Base-by-base conservation (phyloP, 306 rosid genomes). In the Lathyrus aphaca region DNA sequence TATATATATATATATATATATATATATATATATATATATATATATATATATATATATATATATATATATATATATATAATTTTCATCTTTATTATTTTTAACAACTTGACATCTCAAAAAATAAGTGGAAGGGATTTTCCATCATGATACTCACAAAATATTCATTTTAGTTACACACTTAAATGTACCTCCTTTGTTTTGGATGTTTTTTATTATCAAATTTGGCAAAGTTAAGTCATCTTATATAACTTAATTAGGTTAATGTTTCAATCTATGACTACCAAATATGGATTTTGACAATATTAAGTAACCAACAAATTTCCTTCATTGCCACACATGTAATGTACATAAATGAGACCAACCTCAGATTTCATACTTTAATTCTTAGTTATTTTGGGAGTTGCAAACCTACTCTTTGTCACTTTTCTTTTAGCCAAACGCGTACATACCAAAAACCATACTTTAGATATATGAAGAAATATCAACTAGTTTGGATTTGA, bases 381-480 rank as follows among this genome's bases (percentile, higher is more conserved):
- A 50, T 61, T 62, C 8, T 17, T 64, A 17, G 5, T 61, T 37
- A 19, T 53, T 62, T 70, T 69, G 19, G 37, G 72, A 13, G 62
- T 23, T 71, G 29, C 68, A 64, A 27, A 64, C 60, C 68, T 43
- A 66, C 27, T 58, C 45, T 23, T 66, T 73, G 62, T 73, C 62
- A 19, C 12, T 23, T 42, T 73, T 51, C 21, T 51, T 51, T n/a
- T 29, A 21, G 50, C 55, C 37, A 8, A 6, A 30, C 74, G 38
- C 8, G 54, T 25, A 78, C 44, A 62, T 8, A 50, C 53, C 55
- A 55, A 59, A 51, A 66, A 66, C 18, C 45, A 29, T 1, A 43
- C 32, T 45, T 43, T 62, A 61, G 32, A 66, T 49, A 48, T 49
- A 66, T 23, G 50, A 68, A 68, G 76, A 68, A 68, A 79, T 37